Evolutionary conservation across 208 protist genomes (phyloP), one percentile per base, ranked within the genome.

Genomic region (Acanthamoeba sp.): DNA sequence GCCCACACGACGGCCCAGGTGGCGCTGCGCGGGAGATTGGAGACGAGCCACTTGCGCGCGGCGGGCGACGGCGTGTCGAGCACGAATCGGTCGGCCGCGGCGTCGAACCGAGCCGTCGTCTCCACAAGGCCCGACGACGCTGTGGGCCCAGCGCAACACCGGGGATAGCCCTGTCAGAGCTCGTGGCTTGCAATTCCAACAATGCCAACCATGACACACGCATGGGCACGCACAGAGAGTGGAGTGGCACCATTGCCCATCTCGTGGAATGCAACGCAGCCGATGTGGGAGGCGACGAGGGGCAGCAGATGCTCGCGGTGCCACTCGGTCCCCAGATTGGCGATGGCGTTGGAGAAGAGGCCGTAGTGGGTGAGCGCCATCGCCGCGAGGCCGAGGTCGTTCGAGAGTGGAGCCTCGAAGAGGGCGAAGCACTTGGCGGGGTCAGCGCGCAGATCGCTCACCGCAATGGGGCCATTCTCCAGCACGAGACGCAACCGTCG

Each of bases 41-140:
- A 84, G 18, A 84, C 73, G 27, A 84, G 73, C 73, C 73, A 84
- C 73, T 84, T 84, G 38, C 73, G 73, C 73, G 73, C 73, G 42
- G 40, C 73, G 18, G 73, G 73, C 1, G 73, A 20, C 12, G 73
- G 73, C 1, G 73, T 84, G 73, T 84, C 73, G 10, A 84, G 36
- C 6, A 84, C 22, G 29, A 84, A 84, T 20, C 73, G 73, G 29
- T 84, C 73, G 3, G 73, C 20, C 4, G 4, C 38, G 20, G 34
- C 40, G 27, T 84, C 73, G 42, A 84, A 84, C 24, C 73, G 73
- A 16, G 73, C 73, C 42, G 73, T 84, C 73, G 73, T 84, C 38
- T 84, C 73, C 40, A 84, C 42, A 34, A 24, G 40, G 1, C 73
- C 73, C 27, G 73, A 84, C 3, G 38, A 45, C 24, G 73, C 42